Base-by-base conservation (phyloP, 2,329 filamentous ascomycete species). In the Stachybotrys chartarum region DNA sequence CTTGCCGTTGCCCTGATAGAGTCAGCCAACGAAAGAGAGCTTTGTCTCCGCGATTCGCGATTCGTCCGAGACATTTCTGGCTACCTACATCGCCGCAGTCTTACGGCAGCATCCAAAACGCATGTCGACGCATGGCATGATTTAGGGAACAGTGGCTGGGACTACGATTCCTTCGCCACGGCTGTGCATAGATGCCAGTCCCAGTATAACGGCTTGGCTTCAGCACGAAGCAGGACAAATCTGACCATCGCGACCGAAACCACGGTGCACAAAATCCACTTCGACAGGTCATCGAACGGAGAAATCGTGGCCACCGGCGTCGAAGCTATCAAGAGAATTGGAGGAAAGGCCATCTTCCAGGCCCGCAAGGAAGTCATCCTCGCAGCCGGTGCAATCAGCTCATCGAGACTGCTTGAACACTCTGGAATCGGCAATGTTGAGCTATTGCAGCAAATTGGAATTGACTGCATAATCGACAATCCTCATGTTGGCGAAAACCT, bases 401-500 rank as follows among this genome's bases (percentile, higher is more conserved):
- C 70, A 0, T 72, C 75, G 5, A 66, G 71, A 16, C 60, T 78
- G 30, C 67, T 78, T 6, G 70, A 77, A 58, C 65, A 74, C 10
- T 75, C 72, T 3, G 71, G 73, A 2, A 65, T 76, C 42, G 74
- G 74, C 24, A 58, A 66, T 6, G 64, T 60, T 17, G 56, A 57
- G 3, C 64, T 72, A 8, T 62, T 78, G 1, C 58, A 66, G 39
- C 61, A 64, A 51, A 60, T 66, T 7, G 64, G 62, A 7, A 64
- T 70, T 12, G 58, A 66, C 5, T 58, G 68, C 5, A 55, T 72
- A 3, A 62, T 68, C 5, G 63, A 73, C 49, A 66, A 66, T 30
- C 67, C 69, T 1, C 62, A 68, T 46, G 72, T 75, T 5, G 72
- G 72, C 11, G 70, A 72, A 57, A 68, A 68, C 42, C 58, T 73